These are phyloP conservation scores for Neurospora sp. DNA, from an alignment of 495 filamentous ascomycete genomes.

Conservation along the genomic window DNA sequence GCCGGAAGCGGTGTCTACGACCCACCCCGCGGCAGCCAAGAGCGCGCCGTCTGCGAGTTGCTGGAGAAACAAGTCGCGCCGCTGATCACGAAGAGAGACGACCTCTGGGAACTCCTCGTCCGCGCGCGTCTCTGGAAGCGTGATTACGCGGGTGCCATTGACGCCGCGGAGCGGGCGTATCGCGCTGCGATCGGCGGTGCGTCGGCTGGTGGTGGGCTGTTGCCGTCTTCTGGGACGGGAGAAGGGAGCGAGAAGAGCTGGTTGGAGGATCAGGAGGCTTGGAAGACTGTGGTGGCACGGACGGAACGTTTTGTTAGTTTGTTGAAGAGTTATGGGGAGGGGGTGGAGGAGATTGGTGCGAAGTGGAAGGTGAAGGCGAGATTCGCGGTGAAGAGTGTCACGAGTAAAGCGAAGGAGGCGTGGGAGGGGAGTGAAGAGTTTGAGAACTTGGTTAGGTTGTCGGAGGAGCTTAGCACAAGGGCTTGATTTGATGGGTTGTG, in stretches of 20 bases:
- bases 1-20: constrained; percentile 12
- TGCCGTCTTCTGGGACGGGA: constrained; percentile 5
- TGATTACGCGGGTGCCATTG: constrained; percentile 59
- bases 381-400: constrained; percentile 67
- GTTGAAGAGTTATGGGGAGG: constrained; percentile 53
- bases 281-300: constrained; percentile 51
- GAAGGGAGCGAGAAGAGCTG: constrained; percentile 27
- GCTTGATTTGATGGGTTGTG: not conserved
- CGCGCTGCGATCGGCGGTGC: constrained; percentile 46
- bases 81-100: constrained; percentile 67
- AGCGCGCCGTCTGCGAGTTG: constrained; percentile 54
- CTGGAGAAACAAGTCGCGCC: constrained; percentile 63
- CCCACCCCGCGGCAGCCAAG: constrained; percentile 34
- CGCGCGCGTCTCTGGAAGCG: constrained; percentile 60
- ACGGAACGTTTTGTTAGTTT: constrained; percentile 56
- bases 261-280: constrained; percentile 36
- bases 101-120: constrained; percentile 65
- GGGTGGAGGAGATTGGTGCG: constrained; percentile 41
- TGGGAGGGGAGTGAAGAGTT: constrained; percentile 75
- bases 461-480: too few species aligned
- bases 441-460: constrained; percentile 47
- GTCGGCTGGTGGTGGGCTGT: constrained; percentile 10
- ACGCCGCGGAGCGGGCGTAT: constrained; percentile 84
- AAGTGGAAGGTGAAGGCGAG: constrained; percentile 84
- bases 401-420: constrained; percentile 69